Evolutionary conservation across 2,329 filamentous ascomycete species (phyloP).

Genomic region (Aspergillus tubingensis): DNA sequence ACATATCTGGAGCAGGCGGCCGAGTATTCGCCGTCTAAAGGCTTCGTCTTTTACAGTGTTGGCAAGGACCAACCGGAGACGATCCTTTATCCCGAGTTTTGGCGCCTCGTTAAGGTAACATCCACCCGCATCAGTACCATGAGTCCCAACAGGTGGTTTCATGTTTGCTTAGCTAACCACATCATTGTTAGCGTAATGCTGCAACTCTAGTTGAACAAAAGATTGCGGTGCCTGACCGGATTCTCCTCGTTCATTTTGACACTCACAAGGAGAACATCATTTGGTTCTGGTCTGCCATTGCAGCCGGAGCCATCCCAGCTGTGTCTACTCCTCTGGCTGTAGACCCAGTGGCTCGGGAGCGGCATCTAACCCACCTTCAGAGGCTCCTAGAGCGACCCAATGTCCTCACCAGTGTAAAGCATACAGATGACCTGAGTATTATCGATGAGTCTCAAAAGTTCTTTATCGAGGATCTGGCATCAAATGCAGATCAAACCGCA

Average conservation of each 20-base stretch:
- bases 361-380: conserved; percentile 1
- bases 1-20: background rate
- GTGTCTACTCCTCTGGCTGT: conserved; percentile 26
- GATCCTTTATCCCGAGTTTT: background rate
- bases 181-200: background rate
- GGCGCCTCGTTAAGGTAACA: background rate
- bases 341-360: conserved; percentile 16
- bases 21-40: background rate
- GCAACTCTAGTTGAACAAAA: background rate
- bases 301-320: conserved; percentile 40
- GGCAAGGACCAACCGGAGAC: background rate
- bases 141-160: background rate
- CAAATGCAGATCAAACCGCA: background rate
- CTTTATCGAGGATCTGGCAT: background rate
- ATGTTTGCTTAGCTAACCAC: background rate
- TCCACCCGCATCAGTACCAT: background rate
- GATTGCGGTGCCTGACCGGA: background rate
- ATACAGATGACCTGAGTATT: background rate
- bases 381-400: background rate
- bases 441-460: background rate
- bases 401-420: background rate
- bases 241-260: conserved; percentile 35
- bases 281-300: conserved; percentile 46
- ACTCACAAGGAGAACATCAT: conserved; percentile 39
- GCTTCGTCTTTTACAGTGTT: background rate